Evolutionary conservation across 257 asterid genomes (phyloP), one percentile per base, ranked within the genome.

Genomic region (Anisodus tanguticus): DNA sequence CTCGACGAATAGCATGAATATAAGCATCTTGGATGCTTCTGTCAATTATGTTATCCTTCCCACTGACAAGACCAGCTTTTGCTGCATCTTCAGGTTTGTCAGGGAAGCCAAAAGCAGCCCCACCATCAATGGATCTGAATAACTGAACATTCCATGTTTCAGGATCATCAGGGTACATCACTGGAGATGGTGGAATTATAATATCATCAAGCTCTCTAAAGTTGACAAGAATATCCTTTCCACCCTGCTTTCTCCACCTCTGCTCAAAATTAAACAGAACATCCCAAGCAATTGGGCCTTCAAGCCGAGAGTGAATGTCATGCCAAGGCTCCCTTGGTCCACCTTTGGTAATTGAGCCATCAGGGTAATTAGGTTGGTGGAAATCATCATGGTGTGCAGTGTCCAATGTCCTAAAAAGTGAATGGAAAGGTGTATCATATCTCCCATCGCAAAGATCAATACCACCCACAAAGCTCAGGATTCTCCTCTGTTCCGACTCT

Each of bases 261-360:
- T 95, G 98, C 88, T 95, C 98, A 69, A 93, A 95, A 43, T 95
- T 95, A 67, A 90, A 92, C 62, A 95, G n/a, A 19, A 95, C 97
- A 55, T 95, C 98, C 98, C 98, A 95, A n/a, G 97, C 98, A 6
- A 95, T 88, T 1, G 95, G 95, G 8, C 98, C 98, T 82, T 95
- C 97, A 35, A 93, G 83, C n/a, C 90, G 91, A 19, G 97, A 93
- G 82, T 94, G 98, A 6, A 94, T 91, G 81, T 94, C 97, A 84
- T 94, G 98, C 97, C 98, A 94, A 8, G 98, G 97, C 91, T 93
- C 98, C 84, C 97, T 86, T 0, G 97, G 98, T 2, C 98, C 98
- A 39, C 97, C 98, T 68, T 90, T 92, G 13, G 91, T 82, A 68
- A 95, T 90, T 31, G 89, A 84, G 76, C 94, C 98, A 4, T 87